Conservation (phyloP, 345 rosid species). For the Psidium guajava region DNA sequence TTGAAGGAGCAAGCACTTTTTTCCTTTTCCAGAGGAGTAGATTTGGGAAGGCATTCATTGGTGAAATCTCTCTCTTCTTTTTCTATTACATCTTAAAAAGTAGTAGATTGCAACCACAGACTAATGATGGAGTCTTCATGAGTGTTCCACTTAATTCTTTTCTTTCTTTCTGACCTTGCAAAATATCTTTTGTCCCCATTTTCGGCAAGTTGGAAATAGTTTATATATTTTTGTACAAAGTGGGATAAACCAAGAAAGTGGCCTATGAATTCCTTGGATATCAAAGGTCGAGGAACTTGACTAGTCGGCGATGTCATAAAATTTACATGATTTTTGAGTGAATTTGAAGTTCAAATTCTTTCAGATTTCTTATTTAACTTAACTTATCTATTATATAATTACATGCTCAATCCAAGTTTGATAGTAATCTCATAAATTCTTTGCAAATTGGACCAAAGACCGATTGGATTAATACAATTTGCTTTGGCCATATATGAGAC, state of each 20-base stretch:
- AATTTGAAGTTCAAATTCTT: not conserved
- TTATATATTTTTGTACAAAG: not conserved
- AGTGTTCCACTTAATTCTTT: not conserved
- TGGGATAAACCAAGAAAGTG: not conserved
- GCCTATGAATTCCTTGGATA: not conserved
- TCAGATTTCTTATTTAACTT: accelerated
- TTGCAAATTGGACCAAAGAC: not conserved
- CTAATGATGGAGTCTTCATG: not conserved
- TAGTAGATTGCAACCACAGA: not conserved
- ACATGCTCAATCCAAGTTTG: not conserved
- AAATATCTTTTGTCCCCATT: not conserved
- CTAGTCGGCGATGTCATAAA: not conserved
- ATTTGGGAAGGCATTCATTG: not conserved
- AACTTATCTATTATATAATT: not conserved
- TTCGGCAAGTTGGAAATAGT: not conserved
- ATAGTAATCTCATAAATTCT: not conserved
- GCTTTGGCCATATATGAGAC: not conserved
- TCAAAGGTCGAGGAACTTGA: not conserved
- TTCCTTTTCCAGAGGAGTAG: not conserved
- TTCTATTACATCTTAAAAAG: not conserved
- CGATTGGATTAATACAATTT: not conserved
- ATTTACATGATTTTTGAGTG: not conserved
- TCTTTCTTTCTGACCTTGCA: not conserved
- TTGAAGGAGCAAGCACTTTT: not conserved
- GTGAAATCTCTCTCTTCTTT: not conserved